Conservation (phyloP, 768 basidiomycete species). For the Termitomyces sp. region DNA sequence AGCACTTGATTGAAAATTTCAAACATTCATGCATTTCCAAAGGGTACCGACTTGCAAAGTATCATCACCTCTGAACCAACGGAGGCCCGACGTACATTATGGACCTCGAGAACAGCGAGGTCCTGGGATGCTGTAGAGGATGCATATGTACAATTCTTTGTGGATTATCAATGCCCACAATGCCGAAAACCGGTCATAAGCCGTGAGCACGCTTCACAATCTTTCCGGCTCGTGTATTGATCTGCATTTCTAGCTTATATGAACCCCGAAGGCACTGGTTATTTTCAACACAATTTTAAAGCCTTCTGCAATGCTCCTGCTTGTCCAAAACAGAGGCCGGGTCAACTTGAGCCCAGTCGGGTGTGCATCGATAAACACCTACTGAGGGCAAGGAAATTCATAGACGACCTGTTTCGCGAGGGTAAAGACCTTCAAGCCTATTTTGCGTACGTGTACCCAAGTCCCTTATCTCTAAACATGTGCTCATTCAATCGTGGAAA, state of each 20-base stretch:
- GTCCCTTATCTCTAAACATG: not conserved
- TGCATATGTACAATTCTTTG: not conserved
- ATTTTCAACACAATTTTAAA: slow-evolving; percentile 10
- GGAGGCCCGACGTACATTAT: not conserved
- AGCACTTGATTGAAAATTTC: not conserved
- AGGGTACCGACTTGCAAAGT: slow-evolving; percentile 1
- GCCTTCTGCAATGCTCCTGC: slow-evolving; percentile 9
- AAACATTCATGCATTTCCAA: not conserved
- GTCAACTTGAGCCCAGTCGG: not conserved
- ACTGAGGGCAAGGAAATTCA: slow-evolving; percentile 8
- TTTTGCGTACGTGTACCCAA: not conserved
- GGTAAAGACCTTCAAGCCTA: not conserved
- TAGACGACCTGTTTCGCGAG: slow-evolving; percentile 13
- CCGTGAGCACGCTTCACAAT: not conserved
- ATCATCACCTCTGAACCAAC: not conserved
- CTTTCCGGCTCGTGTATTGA: not conserved
- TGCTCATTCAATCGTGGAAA: not conserved
- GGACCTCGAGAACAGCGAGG: slow-evolving; percentile 1
- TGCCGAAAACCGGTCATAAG: not conserved
- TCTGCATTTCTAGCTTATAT: slow-evolving; percentile 1
- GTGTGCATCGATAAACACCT: not conserved
- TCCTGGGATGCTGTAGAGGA: not conserved
- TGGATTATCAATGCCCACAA: not conserved
- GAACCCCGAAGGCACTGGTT: slow-evolving; percentile 14
- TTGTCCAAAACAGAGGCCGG: not conserved